Conservation (phyloP, 495 filamentous ascomycete genomes). For the Talaromyces wortmannii region DNA sequence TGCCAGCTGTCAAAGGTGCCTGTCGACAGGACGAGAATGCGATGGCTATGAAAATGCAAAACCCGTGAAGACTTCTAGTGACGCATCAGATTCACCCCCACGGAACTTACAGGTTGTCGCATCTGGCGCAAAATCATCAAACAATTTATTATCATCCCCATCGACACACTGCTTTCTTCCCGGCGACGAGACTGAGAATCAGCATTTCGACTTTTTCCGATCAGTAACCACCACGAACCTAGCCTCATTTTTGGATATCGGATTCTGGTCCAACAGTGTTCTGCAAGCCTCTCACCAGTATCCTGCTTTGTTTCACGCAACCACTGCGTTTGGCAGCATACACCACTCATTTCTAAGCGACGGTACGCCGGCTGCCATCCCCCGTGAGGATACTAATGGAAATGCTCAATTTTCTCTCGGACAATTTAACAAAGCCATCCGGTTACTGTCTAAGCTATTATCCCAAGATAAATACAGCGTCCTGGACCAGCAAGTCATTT, state of each 20-base stretch:
- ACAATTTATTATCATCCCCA: not conserved
- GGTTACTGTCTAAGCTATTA: not conserved
- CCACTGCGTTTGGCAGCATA: slow-evolving; percentile 2
- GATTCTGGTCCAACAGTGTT: not conserved
- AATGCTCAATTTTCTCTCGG: not conserved
- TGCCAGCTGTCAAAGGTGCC: not conserved
- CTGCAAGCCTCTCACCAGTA: slow-evolving; percentile 2
- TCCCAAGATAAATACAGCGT: not conserved
- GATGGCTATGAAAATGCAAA: slow-evolving; percentile 2
- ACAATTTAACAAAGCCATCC: slow-evolving; percentile 3
- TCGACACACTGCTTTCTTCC: not conserved
- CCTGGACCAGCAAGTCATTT: not conserved
- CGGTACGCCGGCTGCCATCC: not conserved
- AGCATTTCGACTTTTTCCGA: slow-evolving; percentile 2
- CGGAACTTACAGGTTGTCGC: not conserved
- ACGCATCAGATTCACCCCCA: not conserved
- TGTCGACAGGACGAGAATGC: slow-evolving; percentile 3
- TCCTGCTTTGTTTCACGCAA: slow-evolving; percentile 2
- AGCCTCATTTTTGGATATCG: not conserved
- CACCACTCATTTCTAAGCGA: slow-evolving; percentile 2
- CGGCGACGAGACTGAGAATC: not conserved
- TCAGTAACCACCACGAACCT: not conserved
- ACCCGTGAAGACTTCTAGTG: not conserved
- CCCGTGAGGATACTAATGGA: not conserved
- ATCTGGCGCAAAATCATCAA: not conserved